Evolutionary conservation across 352 stramenopile species (phyloP).

Genomic region (Chrysophaeum taylorii): DNA sequence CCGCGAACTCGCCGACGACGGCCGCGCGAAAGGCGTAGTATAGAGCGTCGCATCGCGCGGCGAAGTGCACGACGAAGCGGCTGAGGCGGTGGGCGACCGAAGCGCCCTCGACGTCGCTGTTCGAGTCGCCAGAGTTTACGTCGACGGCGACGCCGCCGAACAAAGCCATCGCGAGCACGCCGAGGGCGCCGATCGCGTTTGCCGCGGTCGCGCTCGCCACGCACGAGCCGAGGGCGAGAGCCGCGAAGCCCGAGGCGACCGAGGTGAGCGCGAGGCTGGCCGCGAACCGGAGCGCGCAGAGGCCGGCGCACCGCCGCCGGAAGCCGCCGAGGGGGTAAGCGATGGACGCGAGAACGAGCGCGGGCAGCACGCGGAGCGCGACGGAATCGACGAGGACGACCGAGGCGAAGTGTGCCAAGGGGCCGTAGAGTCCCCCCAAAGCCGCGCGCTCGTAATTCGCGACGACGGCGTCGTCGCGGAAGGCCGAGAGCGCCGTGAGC

Average conservation of each 20-base stretch:
- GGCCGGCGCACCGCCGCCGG: neutral
- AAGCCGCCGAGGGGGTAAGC: neutral
- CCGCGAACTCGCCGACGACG: constrained; percentile 13
- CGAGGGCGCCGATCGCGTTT: neutral
- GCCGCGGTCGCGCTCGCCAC: too few species aligned
- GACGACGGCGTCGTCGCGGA: constrained; percentile 1
- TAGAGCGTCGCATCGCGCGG: neutral
- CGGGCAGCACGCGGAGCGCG: neutral
- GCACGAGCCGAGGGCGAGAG: too few species aligned
- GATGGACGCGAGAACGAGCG: neutral
- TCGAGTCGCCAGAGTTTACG: too few species aligned
- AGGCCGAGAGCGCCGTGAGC: neutral
- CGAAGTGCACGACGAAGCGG: too few species aligned
- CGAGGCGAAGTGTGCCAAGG: neutral
- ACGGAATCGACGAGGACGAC: neutral
- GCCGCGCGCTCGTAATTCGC: neutral
- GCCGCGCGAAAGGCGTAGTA: constrained; percentile 12
- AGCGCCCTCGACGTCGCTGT: too few species aligned
- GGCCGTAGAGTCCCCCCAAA: neutral
- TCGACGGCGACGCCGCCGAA: too few species aligned
- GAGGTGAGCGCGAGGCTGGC: neutral
- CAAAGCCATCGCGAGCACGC: too few species aligned
- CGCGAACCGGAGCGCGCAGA: neutral
- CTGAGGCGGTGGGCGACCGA: too few species aligned
- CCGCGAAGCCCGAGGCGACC: neutral